Conservation (phyloP, 106 monocot genomes). For the Phalaenopsis aphrodite region DNA sequence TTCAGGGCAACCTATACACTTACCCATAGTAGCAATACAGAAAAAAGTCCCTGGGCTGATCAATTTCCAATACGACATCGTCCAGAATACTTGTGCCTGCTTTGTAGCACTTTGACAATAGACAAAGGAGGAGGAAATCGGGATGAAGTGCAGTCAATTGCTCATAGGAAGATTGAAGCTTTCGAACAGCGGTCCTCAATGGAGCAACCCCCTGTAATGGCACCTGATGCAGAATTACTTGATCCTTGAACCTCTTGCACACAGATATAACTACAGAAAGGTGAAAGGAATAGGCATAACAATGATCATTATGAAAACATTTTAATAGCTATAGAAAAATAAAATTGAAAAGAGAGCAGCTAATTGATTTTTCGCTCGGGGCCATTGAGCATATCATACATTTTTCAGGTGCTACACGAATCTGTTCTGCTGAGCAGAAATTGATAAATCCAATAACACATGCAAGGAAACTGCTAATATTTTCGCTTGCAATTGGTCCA, state of each 20-base stretch:
- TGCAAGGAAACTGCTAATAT: conserved; percentile 32
- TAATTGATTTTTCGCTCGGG: background rate
- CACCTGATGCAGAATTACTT: conserved; percentile 56
- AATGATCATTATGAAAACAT: background rate
- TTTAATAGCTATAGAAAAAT: background rate
- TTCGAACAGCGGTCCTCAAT: conserved; percentile 63
- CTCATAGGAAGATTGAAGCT: conserved; percentile 67
- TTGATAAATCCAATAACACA: conserved; percentile 58
- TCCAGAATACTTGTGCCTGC: conserved; percentile 56
- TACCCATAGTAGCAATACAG: conserved; percentile 97
- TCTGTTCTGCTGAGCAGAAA: conserved; percentile 62
- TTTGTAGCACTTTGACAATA: conserved; percentile 82
- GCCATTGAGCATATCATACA: conserved; percentile 34
- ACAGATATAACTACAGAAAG: conserved; percentile 57
- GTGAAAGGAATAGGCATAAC: background rate
- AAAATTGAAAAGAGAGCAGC: background rate
- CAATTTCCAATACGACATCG: conserved; percentile 71
- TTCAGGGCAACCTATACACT: conserved; percentile 8
- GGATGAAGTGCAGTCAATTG: conserved; percentile 80
- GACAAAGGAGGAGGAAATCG: conserved; percentile 85
- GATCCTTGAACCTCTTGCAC: conserved; percentile 84
- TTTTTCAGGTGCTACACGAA: conserved; percentile 80
- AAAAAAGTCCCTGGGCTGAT: conserved; percentile 87
- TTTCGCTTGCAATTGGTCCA: conserved; percentile 37
- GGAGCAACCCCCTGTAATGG: conserved; percentile 77